A percentile compares a stretch with the other conserved stretches of the same genome.
Evolutionary conservation across 108 stramenopile genomes (phyloP).

Genomic region (Nannochloropsis salina): DNA sequence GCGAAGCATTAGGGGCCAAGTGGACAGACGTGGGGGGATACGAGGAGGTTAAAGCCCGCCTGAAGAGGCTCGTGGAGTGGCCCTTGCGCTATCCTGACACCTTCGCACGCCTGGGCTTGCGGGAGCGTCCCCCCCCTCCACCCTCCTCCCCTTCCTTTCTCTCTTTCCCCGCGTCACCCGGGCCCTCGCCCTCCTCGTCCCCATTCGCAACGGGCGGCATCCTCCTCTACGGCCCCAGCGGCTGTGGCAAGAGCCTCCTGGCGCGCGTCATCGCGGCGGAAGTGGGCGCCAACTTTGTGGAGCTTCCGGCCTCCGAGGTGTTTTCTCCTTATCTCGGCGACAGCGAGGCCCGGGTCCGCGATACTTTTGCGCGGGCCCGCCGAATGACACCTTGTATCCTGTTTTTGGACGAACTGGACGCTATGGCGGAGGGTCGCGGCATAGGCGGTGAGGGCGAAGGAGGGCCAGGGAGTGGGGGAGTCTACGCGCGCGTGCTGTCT

Average conservation of each 20-base stretch:
- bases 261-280: slow-evolving; percentile 41
- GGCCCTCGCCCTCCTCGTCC: not conserved
- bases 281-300: slow-evolving; percentile 46
- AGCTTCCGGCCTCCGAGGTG: slow-evolving; percentile 47
- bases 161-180: not conserved
- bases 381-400: slow-evolving; percentile 54
- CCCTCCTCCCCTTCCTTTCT: not conserved
- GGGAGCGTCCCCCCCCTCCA: not conserved
- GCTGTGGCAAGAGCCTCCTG: slow-evolving; percentile 47
- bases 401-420: slow-evolving; percentile 55
- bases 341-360: slow-evolving; percentile 48
- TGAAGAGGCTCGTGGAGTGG: slow-evolving; percentile 46
- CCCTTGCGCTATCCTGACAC: slow-evolving; percentile 42
- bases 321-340: slow-evolving; percentile 52
- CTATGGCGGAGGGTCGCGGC: slow-evolving; percentile 42
- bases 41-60: slow-evolving; percentile 34
- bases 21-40: slow-evolving; percentile 43
- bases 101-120: slow-evolving; percentile 24
- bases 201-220: slow-evolving; percentile 22
- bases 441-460: slow-evolving; percentile 23
- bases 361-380: slow-evolving; percentile 44
- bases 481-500: slow-evolving; percentile 47
- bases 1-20: not conserved
- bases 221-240: slow-evolving; percentile 44
- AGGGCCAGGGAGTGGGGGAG: slow-evolving; percentile 26